Conservation (phyloP, 1,284 basidiomycete genomes). For the Trichosporon asahii region DNA sequence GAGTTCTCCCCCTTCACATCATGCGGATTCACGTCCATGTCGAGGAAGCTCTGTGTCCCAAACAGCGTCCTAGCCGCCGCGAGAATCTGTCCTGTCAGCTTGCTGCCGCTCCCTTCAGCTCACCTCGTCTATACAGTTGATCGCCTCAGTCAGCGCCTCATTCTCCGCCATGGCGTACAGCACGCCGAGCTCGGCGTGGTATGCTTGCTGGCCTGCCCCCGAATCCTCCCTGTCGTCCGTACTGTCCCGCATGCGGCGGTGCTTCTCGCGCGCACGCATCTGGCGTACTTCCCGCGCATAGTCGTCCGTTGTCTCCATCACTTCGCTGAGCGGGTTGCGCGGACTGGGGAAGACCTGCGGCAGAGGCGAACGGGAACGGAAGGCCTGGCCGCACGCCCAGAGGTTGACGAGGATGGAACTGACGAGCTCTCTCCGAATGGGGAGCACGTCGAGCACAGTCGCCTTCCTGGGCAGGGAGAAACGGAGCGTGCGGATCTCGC, state of each 20-base stretch:
- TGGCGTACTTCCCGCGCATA: conserved; percentile 32
- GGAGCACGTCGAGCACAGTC: conserved; percentile 54
- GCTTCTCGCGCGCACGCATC: conserved; percentile 18
- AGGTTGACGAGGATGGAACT: conserved; percentile 52
- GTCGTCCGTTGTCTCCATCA: conserved; percentile 46
- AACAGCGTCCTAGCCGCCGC: conserved; percentile 47
- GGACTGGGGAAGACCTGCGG: conserved; percentile 55
- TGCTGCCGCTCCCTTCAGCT: conserved; percentile 14
- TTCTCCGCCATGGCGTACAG: conserved; percentile 52
- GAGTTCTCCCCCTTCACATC: neutral
- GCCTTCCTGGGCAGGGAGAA: conserved; percentile 49
- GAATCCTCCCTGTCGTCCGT: neutral
- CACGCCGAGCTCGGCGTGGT: conserved; percentile 41
- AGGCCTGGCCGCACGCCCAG: conserved; percentile 53
- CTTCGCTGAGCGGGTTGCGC: conserved; percentile 45
- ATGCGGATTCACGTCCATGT: conserved; percentile 11
- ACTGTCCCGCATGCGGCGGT: conserved; percentile 6
- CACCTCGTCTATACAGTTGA: conserved; percentile 48
- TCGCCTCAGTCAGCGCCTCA: conserved; percentile 47
- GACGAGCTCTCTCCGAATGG: conserved; percentile 53
- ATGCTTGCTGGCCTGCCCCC: neutral
- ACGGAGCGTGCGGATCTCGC: conserved; percentile 50
- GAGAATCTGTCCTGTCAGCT: conserved; percentile 32
- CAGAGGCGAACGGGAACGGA: conserved; percentile 52
- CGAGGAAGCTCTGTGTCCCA: conserved; percentile 43